phyloP scores from a whole-genome alignment of 2,329 filamentous ascomycete genomes.

The Periglandula ipomoeae region DNA sequence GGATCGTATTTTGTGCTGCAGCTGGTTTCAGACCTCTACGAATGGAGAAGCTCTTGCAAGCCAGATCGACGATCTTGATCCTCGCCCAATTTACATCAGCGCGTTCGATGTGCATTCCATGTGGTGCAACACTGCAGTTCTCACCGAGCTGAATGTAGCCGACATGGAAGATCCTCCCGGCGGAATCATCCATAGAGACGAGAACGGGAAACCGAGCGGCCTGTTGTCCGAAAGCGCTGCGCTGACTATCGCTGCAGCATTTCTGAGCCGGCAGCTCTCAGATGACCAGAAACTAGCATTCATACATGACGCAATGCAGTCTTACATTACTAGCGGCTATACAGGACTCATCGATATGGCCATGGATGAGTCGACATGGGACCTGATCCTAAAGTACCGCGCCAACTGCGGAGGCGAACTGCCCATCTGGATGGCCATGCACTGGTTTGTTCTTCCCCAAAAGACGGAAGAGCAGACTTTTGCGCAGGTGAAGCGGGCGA shows the following conservation, averaged over 20 bases:
- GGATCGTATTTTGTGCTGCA: constrained; percentile 24
- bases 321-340: constrained; percentile 30
- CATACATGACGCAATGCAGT: constrained; percentile 26
- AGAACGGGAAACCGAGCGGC: constrained; percentile 27
- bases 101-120: constrained; percentile 33
- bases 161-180: constrained; percentile 29
- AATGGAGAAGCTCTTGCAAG: constrained; percentile 11
- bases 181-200: constrained; percentile 32
- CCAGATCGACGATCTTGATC: constrained; percentile 32
- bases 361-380: constrained; percentile 36
- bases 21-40: constrained; percentile 18
- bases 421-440: neutral
- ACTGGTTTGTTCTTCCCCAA: neutral
- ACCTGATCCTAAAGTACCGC: constrained; percentile 22
- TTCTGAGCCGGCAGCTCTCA: constrained; percentile 24
- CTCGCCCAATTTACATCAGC: constrained; percentile 35
- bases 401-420: constrained; percentile 8
- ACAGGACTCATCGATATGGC: constrained; percentile 39
- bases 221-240: constrained; percentile 32
- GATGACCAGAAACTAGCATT: constrained; percentile 27
- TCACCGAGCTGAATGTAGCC: constrained; percentile 29
- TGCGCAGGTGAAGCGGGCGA: constrained; percentile 28
- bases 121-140: constrained; percentile 36
- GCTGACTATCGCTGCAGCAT: constrained; percentile 32
- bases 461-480: constrained; percentile 18